Percentiles rank a stretch among this genome's conserved stretches.
Evolutionary conservation across 176 grass and related monocot species (phyloP).

Genomic region (Hordeum vulgare): MorexV3_pseudomolecules_assembly NC_058522.1:458248285-458248784

Average conservation of each 20-base stretch:
- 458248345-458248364: neutral
- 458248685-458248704: too few species aligned
- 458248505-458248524: neutral
- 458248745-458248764: too few species aligned
- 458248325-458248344: slow-evolving; percentile 3
- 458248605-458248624: slow-evolving; percentile 7
- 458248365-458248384: slow-evolving; percentile 13
- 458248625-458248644: neutral
- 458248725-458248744: too few species aligned
- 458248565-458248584: slow-evolving; percentile 34
- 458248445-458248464: neutral
- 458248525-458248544: too few species aligned
- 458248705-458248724: too few species aligned
- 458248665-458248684: too few species aligned
- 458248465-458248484: neutral
- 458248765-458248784: too few species aligned
- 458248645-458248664: too few species aligned
- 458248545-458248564: neutral
- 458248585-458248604: slow-evolving; percentile 37
- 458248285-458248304: neutral
- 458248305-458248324: slow-evolving; percentile 1
- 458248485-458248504: neutral
- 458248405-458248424: neutral
- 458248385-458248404: neutral
- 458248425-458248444: slow-evolving; percentile 13